A percentile compares a stretch with the other conserved stretches of the same genome.
These are phyloP conservation scores for Adansonia rubrostipa DNA, from an alignment of 441 rosid species.

Conservation along the genomic window DNA sequence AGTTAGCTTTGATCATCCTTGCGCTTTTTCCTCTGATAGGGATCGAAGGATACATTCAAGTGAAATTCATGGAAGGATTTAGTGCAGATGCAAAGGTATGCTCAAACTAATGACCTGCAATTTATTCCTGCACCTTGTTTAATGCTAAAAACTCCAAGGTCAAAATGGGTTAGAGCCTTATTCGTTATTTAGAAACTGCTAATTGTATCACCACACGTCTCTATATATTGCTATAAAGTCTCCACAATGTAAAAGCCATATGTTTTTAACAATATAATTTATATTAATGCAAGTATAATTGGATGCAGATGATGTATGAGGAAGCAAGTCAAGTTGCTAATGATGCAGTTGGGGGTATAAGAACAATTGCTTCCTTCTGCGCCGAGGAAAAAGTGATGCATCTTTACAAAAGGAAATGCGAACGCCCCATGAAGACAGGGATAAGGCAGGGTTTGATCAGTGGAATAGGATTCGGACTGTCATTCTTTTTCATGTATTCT, in stretches of 20 bases:
- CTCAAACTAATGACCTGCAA: not conserved
- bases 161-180: no score
- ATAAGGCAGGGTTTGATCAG: conserved; percentile 52
- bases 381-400: conserved; percentile 61
- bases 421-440: conserved; percentile 50
- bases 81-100: conserved; percentile 56
- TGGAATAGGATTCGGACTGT: conserved; percentile 50
- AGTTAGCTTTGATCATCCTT: conserved; percentile 50
- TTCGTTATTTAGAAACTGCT: no score
- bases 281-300: not conserved
- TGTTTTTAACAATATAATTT: not conserved
- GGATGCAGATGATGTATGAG: conserved; percentile 53
- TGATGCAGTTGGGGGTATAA: conserved; percentile 59
- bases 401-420: conserved; percentile 53
- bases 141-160: no score
- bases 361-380: conserved; percentile 60
- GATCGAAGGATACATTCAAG: conserved; percentile 45
- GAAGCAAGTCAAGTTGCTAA: conserved; percentile 62
- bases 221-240: no score
- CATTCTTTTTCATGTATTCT: conserved; percentile 46
- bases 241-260: not conserved
- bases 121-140: not conserved
- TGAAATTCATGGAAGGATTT: conserved; percentile 55
- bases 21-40: conserved; percentile 53
- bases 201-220: no score